phyloP scores from a whole-genome alignment of 75 land plant species.

The Ceratopteris richardii region DNA sequence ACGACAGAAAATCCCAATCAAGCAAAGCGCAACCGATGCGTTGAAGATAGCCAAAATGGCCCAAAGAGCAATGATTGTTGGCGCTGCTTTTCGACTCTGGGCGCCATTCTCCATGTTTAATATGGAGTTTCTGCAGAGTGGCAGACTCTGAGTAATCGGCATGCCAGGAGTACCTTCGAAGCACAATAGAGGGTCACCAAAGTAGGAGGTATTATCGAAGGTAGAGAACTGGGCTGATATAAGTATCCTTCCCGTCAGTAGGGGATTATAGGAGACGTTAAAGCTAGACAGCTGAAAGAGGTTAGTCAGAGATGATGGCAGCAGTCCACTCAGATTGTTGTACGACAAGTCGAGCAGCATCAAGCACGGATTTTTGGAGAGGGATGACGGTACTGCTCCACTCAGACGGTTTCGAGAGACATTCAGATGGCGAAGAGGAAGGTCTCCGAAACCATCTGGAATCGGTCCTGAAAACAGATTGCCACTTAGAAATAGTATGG shows the following conservation, averaged over 20 bases:
- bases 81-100: no score
- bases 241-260: slow-evolving; percentile 37
- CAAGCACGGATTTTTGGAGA: slow-evolving; percentile 42
- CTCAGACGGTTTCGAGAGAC: slow-evolving; percentile 43
- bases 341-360: slow-evolving; percentile 50
- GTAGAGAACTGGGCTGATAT: slow-evolving; percentile 47
- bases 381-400: slow-evolving; percentile 35
- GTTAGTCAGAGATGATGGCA: slow-evolving; percentile 27
- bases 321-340: slow-evolving; percentile 62
- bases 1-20: no score
- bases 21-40: no score
- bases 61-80: no score
- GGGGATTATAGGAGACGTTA: slow-evolving; percentile 61
- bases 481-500: slow-evolving; percentile 27
- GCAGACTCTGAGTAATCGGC: slow-evolving; percentile 3
- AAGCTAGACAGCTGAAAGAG: slow-evolving; percentile 42
- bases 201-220: slow-evolving; percentile 39
- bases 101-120: no score
- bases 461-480: slow-evolving; percentile 41
- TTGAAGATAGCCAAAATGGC: no score
- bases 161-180: slow-evolving; percentile 15
- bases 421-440: slow-evolving; percentile 44
- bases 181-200: slow-evolving; percentile 41
- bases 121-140: background rate
- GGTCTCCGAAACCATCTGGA: slow-evolving; percentile 24